Percentiles rank a stretch among this genome's conserved stretches.
These are phyloP conservation scores for Lyophyllum decastes DNA, from an alignment of 768 basidiomycete species.

Conservation along the genomic window DNA sequence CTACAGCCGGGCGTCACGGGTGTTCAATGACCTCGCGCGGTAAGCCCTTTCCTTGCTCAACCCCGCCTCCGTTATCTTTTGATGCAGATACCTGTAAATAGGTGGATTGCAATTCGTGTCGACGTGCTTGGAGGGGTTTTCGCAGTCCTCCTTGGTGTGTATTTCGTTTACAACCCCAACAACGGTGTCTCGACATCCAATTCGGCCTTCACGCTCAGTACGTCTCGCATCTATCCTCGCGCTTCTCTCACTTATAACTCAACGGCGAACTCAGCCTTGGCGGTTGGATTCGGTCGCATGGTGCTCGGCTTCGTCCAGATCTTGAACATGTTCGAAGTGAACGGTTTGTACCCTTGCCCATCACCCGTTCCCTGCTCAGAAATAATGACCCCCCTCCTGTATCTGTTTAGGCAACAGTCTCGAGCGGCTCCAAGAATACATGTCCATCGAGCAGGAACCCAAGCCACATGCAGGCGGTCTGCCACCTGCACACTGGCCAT, in stretches of 20 bases:
- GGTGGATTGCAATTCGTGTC: conserved; percentile 48
- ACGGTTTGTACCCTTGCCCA: conserved; percentile 30
- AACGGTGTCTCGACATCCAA: conserved; percentile 25
- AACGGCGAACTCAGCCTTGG: background rate
- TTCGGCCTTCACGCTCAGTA: conserved; percentile 17
- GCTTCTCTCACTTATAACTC: background rate
- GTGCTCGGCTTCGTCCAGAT: conserved; percentile 48
- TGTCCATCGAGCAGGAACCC: conserved; percentile 59
- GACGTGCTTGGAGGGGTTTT: conserved; percentile 59
- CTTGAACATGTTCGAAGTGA: conserved; percentile 44
- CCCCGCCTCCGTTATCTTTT: background rate
- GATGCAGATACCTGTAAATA: conserved; percentile 21
- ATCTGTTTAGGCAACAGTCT: conserved; percentile 25
- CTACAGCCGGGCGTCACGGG: conserved; percentile 43
- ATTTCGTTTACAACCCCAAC: conserved; percentile 54
- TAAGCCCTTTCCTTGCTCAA: background rate
- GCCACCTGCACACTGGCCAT: conserved; percentile 68
- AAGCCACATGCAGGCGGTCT: conserved; percentile 32
- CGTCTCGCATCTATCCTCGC: background rate
- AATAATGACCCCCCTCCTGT: background rate
- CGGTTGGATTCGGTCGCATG: conserved; percentile 52
- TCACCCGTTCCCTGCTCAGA: background rate
- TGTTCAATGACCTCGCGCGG: conserved; percentile 45
- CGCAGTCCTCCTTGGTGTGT: conserved; percentile 48
- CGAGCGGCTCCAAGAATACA: conserved; percentile 70